Base-by-base conservation (phyloP, 345 rosid species). In the Schrenkiella parvula region DNA sequence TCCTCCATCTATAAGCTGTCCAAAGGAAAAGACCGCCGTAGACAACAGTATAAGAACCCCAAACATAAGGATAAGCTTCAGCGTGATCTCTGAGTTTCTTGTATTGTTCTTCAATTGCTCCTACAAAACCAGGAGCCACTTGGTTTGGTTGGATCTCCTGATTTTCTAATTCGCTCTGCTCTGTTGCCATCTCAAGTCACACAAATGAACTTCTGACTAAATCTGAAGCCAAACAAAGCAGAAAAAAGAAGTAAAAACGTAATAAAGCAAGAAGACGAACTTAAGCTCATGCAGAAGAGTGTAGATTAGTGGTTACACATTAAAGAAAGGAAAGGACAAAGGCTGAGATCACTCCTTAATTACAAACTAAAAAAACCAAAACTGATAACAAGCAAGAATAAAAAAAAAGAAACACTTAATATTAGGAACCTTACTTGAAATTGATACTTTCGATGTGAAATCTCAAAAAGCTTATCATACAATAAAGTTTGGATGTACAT, bases 21-120 rank as follows among this genome's bases (percentile, higher is more conserved):
- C 95, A 93, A 31, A 89, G 86, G 57, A 69, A 84, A 17, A 91
- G 84, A 57, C 91, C 91, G 6, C 99, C 99, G 28, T 93, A 93
- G 26, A 91, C 97, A 56, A 88, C 79, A 2, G 81, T 83, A 53
- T 91, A 93, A 0, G 98, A 93, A 55, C 83, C 97, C 98, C 98
- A 93, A 21, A 91, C 97, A 22, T 84, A 93, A 3, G 96, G 97
- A 66, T 84, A 92, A 46, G 91, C 83, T 82, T 88, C 89, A 0
- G 95, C 93, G 37, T 92, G 79, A 79, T 90, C 95, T 72, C 78
- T 90, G 54, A 86, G 80, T 73, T 87, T 82, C 68, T 66, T 68
- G 81, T 86, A 92, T 26, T 69, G 85, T 31, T 78, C 83, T 52
- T 80, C 84, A 19, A 85, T 81, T 55, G 70, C 71, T 69, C 77